Evolutionary conservation across 2,329 filamentous ascomycete species (phyloP), one percentile per base, ranked within the genome.

Genomic region (Paraphoma chrysanthemicola): DNA sequence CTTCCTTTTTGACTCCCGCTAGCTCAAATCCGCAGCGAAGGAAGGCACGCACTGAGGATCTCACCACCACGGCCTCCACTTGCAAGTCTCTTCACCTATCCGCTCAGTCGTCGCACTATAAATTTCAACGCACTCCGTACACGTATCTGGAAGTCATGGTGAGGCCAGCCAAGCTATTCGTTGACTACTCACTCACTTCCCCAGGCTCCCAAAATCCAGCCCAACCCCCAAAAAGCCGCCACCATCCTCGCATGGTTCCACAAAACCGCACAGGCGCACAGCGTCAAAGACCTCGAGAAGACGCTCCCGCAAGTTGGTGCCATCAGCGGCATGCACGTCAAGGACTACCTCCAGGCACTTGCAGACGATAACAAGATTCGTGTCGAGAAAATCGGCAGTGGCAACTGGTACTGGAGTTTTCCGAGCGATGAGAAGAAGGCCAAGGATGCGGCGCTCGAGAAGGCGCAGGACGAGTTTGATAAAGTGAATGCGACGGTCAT

Each of bases 401-500:
- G 86, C 29, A 90, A 90, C 71, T 90, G 88, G 88, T 90, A 90
- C 76, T 90, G 88, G 88, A 84, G 82, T 60, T 90, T 90, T 70
- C 79, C 76, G 16, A 85, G 82, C 29, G 86, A 89, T 51, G 85
- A 85, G 67, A 82, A 79, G 68, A 82, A 81, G 46, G 71, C 75
- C 16, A 78, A 77, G 53, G 77, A 84, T 54, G 62, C 57, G 42
- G 67, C 69, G 7, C 69, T 81, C 28, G 69, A 68, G 3, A 74
- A 75, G 28, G 76, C 76, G 0, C 72, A 72, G 36, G 68, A 72
- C 14, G 77, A 79, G 28, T 67, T 73, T 49, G 68, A 72, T 50
- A 81, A 79, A 60, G 72, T 74, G 28, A 62, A 59, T 43, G 66
- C 66, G 7, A 59, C 60, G 6, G 72, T 75, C 9, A 56, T 61